A percentile compares a stretch with the other conserved stretches of the same genome.
These are phyloP conservation scores for Ophiostoma sp. DNA, from an alignment of 2,329 filamentous ascomycete species.

Conservation along the genomic window DNA sequence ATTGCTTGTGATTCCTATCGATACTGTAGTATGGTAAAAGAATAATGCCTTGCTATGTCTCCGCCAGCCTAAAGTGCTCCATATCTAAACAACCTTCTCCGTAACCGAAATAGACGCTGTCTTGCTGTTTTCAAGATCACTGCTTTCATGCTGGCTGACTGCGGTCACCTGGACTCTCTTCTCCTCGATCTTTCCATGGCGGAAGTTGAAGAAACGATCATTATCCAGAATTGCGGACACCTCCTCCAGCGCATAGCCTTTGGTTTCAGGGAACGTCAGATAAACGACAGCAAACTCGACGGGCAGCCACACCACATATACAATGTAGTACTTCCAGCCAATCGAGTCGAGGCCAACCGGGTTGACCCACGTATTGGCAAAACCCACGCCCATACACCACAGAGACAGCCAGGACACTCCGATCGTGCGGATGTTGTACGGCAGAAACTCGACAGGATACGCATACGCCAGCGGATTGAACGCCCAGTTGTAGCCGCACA, in stretches of 20 bases:
- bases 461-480: conserved; percentile 33
- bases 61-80: no score
- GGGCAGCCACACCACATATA: conserved; percentile 24
- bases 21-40: no score
- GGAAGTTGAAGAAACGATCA: no score
- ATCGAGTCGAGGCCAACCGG: conserved; percentile 26
- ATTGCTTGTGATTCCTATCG: no score
- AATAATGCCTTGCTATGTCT: no score
- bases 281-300: conserved; percentile 30
- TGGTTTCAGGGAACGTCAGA: conserved; percentile 25
- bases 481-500: conserved; percentile 16
- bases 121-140: no score
- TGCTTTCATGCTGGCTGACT: no score
- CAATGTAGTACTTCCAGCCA: conserved; percentile 28
- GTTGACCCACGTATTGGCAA: conserved; percentile 21
- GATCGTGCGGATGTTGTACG: conserved; percentile 23
- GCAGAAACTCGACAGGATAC: conserved; percentile 24
- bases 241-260: conserved; percentile 22
- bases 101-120: no score
- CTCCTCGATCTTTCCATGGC: no score
- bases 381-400: neutral
- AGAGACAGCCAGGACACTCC: neutral
- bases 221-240: neutral
- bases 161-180: no score
- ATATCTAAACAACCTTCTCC: no score